These are phyloP conservation scores for Chaetoscypha palmicola DNA, from an alignment of 2,329 filamentous ascomycete genomes.

Conservation along the genomic window DNA sequence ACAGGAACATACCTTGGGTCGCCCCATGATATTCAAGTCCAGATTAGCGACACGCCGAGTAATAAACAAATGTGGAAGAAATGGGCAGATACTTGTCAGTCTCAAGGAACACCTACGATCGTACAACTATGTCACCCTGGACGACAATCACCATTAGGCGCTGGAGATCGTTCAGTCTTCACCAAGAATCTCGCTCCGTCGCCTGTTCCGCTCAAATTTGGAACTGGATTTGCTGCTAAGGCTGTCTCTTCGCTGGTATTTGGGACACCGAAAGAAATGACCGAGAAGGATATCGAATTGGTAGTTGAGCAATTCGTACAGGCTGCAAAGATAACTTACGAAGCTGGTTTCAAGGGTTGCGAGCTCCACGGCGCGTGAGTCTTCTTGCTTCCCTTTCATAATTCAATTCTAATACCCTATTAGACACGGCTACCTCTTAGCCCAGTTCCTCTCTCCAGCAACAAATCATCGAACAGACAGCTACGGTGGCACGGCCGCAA, in stretches of 20 bases:
- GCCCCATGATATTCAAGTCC: constrained; percentile 28
- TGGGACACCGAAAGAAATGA: constrained; percentile 52
- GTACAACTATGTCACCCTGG: constrained; percentile 44
- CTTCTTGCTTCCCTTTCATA: constrained; percentile 14
- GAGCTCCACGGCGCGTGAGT: constrained; percentile 43
- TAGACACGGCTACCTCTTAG: constrained; percentile 65
- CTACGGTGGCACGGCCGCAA: constrained; percentile 64
- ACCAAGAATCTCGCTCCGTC: constrained; percentile 39
- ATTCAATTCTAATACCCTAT: background rate
- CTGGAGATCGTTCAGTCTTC: constrained; percentile 33
- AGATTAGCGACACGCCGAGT: constrained; percentile 26
- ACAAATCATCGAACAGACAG: constrained; percentile 60
- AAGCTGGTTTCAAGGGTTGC: constrained; percentile 46
- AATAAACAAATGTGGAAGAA: constrained; percentile 33
- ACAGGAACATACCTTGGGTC: constrained; percentile 34
- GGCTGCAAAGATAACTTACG: constrained; percentile 42
- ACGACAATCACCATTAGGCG: constrained; percentile 36
- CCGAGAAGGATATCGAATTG: constrained; percentile 43
- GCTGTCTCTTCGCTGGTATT: constrained; percentile 32
- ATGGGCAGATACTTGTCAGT: constrained; percentile 32
- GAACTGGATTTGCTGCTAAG: constrained; percentile 32
- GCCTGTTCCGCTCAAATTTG: constrained; percentile 38
- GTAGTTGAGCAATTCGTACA: constrained; percentile 47
- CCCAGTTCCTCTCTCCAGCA: constrained; percentile 60
- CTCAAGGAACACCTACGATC: constrained; percentile 33